Evolutionary conservation across 371 early-diverging fungal species (phyloP), one percentile per base, ranked within the genome.

Genomic region (Mortierella sp.): DNA sequence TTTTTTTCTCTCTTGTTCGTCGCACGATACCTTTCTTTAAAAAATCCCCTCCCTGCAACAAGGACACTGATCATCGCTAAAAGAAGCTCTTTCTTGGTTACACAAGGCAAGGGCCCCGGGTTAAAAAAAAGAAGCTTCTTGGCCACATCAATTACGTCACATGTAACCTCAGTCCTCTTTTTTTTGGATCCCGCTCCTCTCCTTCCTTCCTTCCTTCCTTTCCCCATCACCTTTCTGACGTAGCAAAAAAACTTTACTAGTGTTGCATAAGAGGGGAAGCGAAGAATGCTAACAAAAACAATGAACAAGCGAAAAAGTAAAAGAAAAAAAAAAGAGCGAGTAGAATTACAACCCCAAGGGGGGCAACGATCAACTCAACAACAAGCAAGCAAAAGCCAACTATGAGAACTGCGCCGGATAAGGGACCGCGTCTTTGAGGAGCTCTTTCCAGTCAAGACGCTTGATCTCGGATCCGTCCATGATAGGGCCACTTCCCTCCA

Each of bases 361-460:
- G 61, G 31, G 34, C 37, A 34, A 61, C 31, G 34, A 61, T 54
- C 19, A 61, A 61, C 34, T 5, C 31, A 61, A 61, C 16, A 19
- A 61, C 14, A 19, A 16, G 26, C 24, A 6, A 16, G 6, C n/a
- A 53, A 3, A 19, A 59, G 59, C 16, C 16, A n/a, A 43, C 14
- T 43, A 48, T 70, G 71, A 51, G 43, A 48, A 74, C 21, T 67
- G 67, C 24, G 11, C 31, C 26, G 80, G 84, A 46, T 80, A 83
- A 34, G 86, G 82, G 5, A 76, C 75, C 0, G 86, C 86, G 37
- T 79, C 70, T 73, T 79, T 73, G 44, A 86, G 79, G 24, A 86
- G 75, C 34, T 77, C 77, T n/a, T 74, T 48, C 86, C 86, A 86
- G 44, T 74, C 71, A 26, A 86, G 51, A 8, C 72, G 73, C 37